Conservation (phyloP, 2,329 filamentous ascomycete species). For the Trichophaea hybrida region DNA sequence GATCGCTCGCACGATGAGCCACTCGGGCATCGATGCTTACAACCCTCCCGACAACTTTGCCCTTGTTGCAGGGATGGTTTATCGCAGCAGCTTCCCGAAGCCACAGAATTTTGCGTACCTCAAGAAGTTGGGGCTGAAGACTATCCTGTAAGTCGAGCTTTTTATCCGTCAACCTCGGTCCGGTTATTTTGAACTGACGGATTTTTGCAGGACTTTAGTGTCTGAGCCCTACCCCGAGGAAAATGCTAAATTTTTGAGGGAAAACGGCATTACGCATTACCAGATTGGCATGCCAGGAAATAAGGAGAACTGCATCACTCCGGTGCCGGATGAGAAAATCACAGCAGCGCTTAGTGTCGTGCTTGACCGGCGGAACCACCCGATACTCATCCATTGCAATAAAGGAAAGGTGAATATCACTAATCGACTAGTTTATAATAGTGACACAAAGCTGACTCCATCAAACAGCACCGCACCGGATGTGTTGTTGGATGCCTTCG, state of each 20-base stretch:
- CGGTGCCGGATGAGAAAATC: constrained; percentile 49
- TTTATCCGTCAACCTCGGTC: not conserved
- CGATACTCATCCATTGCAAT: constrained; percentile 80
- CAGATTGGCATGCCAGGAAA: constrained; percentile 74
- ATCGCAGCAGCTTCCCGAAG: constrained; percentile 67
- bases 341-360: constrained; percentile 55
- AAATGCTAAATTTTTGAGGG: constrained; percentile 46
- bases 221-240: constrained; percentile 36
- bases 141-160: constrained; percentile 50
- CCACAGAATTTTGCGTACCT: constrained; percentile 57
- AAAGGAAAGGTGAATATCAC: constrained; percentile 54
- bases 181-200: not conserved
- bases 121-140: constrained; percentile 54
- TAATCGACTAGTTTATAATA: not conserved
- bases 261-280: constrained; percentile 55
- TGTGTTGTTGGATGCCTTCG: constrained; percentile 73
- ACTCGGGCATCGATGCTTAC: constrained; percentile 19
- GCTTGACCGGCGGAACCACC: constrained; percentile 58
- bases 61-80: constrained; percentile 53
- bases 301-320: constrained; percentile 44
- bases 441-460: not conserved
- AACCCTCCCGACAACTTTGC: constrained; percentile 50
- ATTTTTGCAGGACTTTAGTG: constrained; percentile 36
- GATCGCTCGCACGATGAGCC: not conserved
- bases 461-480: constrained; percentile 61